Conservation (phyloP, 2,329 filamentous ascomycete species). For the Rosellinia necatrix region DNA sequence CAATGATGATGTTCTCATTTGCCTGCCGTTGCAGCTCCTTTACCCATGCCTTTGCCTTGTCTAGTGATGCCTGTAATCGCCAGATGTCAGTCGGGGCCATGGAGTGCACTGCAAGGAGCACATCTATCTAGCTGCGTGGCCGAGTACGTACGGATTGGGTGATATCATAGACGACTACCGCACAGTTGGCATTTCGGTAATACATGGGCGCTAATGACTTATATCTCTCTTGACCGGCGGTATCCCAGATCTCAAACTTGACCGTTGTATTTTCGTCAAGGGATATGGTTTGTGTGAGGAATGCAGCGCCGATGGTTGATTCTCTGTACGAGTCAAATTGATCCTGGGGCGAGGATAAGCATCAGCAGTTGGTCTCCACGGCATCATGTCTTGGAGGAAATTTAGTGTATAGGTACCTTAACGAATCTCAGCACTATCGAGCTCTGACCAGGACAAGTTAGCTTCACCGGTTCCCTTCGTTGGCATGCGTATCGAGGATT, state of each 20-base stretch:
- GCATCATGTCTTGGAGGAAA: conserved; percentile 29
- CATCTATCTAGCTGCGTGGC: conserved; percentile 10
- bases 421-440: conserved; percentile 98
- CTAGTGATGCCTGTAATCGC: conserved; percentile 76
- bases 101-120: too few species aligned
- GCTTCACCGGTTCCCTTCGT: conserved; percentile 27
- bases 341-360: conserved; percentile 64
- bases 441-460: conserved; percentile 62
- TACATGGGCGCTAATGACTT: conserved; percentile 99
- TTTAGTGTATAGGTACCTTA: conserved; percentile 65
- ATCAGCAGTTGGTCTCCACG: conserved; percentile 18
- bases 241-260: conserved; percentile 99
- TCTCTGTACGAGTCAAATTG: conserved; percentile 98
- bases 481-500: conserved; percentile 10
- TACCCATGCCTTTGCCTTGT: conserved; percentile 99
- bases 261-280: conserved; percentile 98
- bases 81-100: conserved; percentile 33
- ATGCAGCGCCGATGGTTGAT: conserved; percentile 97
- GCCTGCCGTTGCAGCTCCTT: conserved; percentile 98
- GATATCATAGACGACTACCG: conserved; percentile 98
- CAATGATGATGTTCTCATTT: conserved; percentile 99
- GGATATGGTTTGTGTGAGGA: conserved; percentile 97
- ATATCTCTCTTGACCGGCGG: conserved; percentile 96
- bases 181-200: conserved; percentile 98
- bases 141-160: conserved; percentile 85